Percentiles rank a stretch among this genome's conserved stretches.
phyloP scores from a whole-genome alignment of 257 asterid species.

The Gynochthodes officinalis region DNA sequence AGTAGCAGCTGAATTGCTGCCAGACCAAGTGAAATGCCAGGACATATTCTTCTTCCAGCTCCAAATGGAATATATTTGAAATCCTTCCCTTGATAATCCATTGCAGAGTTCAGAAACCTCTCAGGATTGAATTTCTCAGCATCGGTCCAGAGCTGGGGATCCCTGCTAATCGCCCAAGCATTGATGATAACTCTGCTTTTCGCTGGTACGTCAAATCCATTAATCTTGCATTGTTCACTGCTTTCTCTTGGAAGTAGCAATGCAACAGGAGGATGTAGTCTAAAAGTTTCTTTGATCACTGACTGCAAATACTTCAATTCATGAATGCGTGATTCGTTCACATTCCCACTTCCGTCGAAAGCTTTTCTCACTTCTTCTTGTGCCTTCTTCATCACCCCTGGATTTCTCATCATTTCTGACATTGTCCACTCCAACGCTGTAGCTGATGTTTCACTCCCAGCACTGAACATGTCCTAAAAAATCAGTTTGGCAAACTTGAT shows the following conservation, averaged over 20 bases:
- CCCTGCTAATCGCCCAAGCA: conserved; percentile 12
- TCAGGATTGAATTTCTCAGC: conserved; percentile 1
- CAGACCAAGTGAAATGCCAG: conserved; percentile 7
- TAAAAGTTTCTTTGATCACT: conserved; percentile 1
- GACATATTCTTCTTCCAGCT: conserved; percentile 6
- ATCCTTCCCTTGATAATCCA: conserved; percentile 1
- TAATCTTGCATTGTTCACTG: not conserved
- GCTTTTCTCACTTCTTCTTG: conserved; percentile 9
- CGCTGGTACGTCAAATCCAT: conserved; percentile 3
- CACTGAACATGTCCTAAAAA: conserved; percentile 6
- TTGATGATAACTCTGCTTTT: conserved; percentile 5
- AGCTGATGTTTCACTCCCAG: conserved; percentile 5
- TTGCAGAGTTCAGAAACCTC: not conserved
- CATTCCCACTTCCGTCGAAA: not conserved
- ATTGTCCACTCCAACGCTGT: conserved; percentile 3
- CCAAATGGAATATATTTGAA: conserved; percentile 5
- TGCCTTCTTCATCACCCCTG: not conserved
- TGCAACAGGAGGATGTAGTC: conserved; percentile 1
- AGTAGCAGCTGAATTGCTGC: conserved; percentile 1
- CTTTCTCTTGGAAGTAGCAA: conserved; percentile 1
- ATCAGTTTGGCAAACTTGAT: not conserved
- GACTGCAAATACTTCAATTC: not conserved
- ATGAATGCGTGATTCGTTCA: not conserved
- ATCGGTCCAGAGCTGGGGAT: not conserved
- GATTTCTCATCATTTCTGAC: conserved; percentile 1